Conservation (phyloP, 2,329 filamentous ascomycete species). For the Monosporascus cannonballus region DNA sequence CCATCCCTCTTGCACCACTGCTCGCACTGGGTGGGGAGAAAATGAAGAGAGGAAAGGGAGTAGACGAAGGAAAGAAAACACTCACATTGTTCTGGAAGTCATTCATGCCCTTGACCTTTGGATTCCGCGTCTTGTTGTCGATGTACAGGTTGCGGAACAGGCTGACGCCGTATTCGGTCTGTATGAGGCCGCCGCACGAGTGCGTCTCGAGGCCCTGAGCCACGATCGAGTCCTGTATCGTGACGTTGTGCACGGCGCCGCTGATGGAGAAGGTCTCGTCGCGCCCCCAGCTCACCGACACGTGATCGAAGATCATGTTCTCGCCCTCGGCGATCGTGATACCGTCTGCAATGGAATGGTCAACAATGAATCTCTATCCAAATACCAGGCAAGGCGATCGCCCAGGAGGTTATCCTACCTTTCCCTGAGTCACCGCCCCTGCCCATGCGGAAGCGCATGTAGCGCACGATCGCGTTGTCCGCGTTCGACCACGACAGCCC, state of each 20-base stretch:
- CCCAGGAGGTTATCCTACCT: not conserved
- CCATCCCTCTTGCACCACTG: not conserved
- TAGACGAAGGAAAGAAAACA: no score
- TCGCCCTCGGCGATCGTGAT: conserved; percentile 45
- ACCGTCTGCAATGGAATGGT: conserved; percentile 28
- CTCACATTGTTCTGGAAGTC: conserved; percentile 42
- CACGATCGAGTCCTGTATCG: conserved; percentile 47
- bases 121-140: conserved; percentile 51
- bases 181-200: conserved; percentile 45
- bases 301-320: conserved; percentile 52
- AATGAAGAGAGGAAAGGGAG: not conserved
- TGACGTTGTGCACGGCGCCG: conserved; percentile 40
- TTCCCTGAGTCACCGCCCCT: conserved; percentile 44
- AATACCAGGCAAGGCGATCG: not conserved
- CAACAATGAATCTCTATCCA: not conserved
- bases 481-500: conserved; percentile 46
- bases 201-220: conserved; percentile 48
- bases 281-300: conserved; percentile 47
- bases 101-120: conserved; percentile 50
- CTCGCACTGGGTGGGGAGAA: not conserved
- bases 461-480: conserved; percentile 47
- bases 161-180: conserved; percentile 42
- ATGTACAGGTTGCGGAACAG: conserved; percentile 51
- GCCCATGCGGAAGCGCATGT: conserved; percentile 49
- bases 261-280: conserved; percentile 50